Conservation (phyloP, 2,329 filamentous ascomycete genomes). For the Hypoxylon sp. region DNA sequence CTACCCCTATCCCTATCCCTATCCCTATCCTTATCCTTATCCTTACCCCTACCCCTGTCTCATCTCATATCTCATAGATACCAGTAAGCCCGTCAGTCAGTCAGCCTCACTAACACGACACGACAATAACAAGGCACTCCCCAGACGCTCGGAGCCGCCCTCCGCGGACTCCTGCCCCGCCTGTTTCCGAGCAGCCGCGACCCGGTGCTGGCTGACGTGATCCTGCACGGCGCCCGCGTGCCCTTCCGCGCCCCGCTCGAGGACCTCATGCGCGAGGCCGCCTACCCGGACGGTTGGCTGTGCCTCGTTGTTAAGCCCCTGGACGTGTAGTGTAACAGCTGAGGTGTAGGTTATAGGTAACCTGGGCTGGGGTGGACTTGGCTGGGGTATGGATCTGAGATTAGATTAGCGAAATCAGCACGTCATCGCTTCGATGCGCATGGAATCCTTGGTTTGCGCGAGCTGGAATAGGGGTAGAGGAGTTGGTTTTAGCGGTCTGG, state of each 20-base stretch:
- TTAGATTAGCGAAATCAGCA: not conserved
- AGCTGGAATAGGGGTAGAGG: not conserved
- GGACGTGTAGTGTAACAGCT: too few relatives aligned
- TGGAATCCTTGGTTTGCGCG: not conserved
- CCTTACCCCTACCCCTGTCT: too few relatives aligned
- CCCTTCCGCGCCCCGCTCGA: conserved; percentile 85
- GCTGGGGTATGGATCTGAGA: not conserved
- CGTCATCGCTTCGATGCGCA: not conserved
- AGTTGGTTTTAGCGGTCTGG: not conserved
- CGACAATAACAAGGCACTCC: conserved; percentile 52
- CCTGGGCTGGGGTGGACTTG: too few relatives aligned
- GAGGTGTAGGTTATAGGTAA: too few relatives aligned
- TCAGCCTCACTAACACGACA: too few relatives aligned
- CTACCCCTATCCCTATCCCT: not conserved
- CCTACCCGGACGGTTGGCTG: conserved; percentile 94
- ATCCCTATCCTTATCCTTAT: too few relatives aligned
- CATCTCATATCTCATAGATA: too few relatives aligned
- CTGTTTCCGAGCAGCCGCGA: conserved; percentile 91
- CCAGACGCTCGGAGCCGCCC: conserved; percentile 78
- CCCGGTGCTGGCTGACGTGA: conserved; percentile 84
- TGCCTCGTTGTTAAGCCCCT: conserved; percentile 85
- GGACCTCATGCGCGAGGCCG: conserved; percentile 84
- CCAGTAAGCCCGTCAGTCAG: too few relatives aligned
- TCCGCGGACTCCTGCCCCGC: conserved; percentile 81
- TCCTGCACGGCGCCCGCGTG: conserved; percentile 87